Evolutionary conservation across 108 stramenopile species (phyloP), one percentile per base, ranked within the genome.

Genomic region (Skeletonema marinoi): DNA sequence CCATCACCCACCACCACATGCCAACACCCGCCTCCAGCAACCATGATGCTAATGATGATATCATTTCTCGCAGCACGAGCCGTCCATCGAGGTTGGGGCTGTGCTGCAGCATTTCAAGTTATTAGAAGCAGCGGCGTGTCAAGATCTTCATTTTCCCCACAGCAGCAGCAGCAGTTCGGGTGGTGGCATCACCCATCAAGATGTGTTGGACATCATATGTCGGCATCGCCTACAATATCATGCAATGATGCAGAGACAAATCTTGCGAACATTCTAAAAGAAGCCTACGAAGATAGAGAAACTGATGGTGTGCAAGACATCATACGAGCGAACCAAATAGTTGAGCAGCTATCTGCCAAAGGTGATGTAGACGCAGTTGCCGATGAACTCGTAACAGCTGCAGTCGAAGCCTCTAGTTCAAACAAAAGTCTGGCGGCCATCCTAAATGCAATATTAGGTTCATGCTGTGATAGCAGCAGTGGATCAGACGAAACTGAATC

Each of bases 401-500:
- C 78, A 60, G 48, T 83, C 62, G 66, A 86, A 8, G 86, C 83
- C 3, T 58, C 81, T 6, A 75, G 51, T n/a, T 75, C 54, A 14
- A 62, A 66, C 13, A 74, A 73, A 69, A 21, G 62, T 29, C 58
- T 77, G 58, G 86, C 86, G 0, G 74, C 68, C 32, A 85, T 90
- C 1, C 31, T 90, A 6, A 90, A 88, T 78, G 74, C 80, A n/a
- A 50, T 86, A 61, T 68, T 90, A 61, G 87, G 81, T 39, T 82
- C 81, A n/a, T 85, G 86, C 63, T 84, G 82, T 51, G 33, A 84
- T 70, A 62, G 29, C 77, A 50, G 77, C 75, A 25, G 72, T 82
- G 32, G 80, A 74, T 70, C 60, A 46, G 6, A 35, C 75, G 65
- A 54, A 3, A 25, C 16, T 68, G 64, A 65, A 11, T 39, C 48